These are phyloP conservation scores for Xylaria sp. DNA, from an alignment of 2,329 filamentous ascomycete species.

Conservation along the genomic window DNA sequence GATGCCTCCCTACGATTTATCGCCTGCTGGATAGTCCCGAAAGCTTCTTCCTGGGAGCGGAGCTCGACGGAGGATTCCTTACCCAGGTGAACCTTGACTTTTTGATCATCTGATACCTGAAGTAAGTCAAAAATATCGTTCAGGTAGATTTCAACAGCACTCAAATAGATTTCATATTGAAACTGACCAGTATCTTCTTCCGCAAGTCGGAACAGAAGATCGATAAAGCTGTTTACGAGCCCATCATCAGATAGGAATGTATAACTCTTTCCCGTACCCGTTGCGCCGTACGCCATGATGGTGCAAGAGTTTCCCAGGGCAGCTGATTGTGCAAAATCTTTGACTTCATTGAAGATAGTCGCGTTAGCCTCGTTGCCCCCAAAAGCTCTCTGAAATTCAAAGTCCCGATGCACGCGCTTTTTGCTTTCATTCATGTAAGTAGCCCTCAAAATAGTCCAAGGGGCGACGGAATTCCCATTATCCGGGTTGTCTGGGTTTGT, in stretches of 20 bases:
- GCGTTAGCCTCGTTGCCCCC: constrained; percentile 78
- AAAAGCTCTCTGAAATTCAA: constrained; percentile 93
- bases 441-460: constrained; percentile 85
- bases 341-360: constrained; percentile 92
- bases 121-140: constrained; percentile 92
- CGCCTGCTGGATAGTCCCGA: constrained; percentile 75
- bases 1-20: constrained; percentile 86
- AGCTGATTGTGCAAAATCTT: constrained; percentile 90
- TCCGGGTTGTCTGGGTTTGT: constrained; percentile 2
- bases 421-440: constrained; percentile 77
- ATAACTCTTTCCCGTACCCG: constrained; percentile 92
- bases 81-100: constrained; percentile 83
- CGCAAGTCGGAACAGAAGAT: constrained; percentile 80
- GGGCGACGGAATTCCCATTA: constrained; percentile 63
- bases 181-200: constrained; percentile 82
- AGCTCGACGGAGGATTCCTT: constrained; percentile 57
- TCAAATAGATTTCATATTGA: constrained; percentile 85
- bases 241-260: constrained; percentile 85
- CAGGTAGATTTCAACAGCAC: constrained; percentile 97
- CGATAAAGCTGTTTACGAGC: constrained; percentile 60
- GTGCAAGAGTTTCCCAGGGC: constrained; percentile 96
- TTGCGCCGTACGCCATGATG: constrained; percentile 98
- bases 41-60: constrained; percentile 71
- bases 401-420: constrained; percentile 78
- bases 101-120: constrained; percentile 67